These are phyloP conservation scores for Coprinopsis sp. DNA, from an alignment of 768 basidiomycete genomes.

Conservation along the genomic window DNA sequence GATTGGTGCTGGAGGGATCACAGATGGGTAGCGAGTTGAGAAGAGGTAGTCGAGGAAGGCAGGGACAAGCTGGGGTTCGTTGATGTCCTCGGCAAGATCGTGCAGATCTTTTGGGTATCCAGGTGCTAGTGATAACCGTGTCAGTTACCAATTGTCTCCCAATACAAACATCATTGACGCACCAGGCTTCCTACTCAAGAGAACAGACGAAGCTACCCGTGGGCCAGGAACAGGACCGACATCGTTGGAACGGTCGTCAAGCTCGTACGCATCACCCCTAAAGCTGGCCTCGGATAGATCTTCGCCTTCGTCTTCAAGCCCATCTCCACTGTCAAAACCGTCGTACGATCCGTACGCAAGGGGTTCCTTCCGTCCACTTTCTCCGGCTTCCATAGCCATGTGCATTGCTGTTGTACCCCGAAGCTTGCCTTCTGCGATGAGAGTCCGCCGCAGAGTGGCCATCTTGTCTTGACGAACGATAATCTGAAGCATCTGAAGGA, in stretches of 20 bases:
- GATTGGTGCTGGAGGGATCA: slow-evolving; percentile 3
- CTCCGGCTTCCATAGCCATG: neutral
- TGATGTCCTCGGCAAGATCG: slow-evolving; percentile 12
- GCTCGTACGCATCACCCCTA: slow-evolving; percentile 8
- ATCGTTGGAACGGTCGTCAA: neutral
- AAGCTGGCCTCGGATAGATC: neutral
- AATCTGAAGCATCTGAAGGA: slow-evolving; percentile 27
- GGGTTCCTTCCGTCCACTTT: too few species aligned
- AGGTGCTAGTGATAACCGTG: slow-evolving; percentile 8
- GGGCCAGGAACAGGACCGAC: slow-evolving; percentile 5
- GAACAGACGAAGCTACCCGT: slow-evolving; percentile 7
- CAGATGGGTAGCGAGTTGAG: slow-evolving; percentile 6
- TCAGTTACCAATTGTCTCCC: neutral
- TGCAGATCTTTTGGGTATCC: slow-evolving; percentile 15
- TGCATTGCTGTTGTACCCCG: slow-evolving; percentile 15
- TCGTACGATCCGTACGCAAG: too few species aligned
- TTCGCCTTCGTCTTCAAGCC: neutral
- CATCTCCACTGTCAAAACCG: too few species aligned
- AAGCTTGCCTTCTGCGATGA: slow-evolving; percentile 6
- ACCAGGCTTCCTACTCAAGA: slow-evolving; percentile 10
- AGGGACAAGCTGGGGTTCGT: slow-evolving; percentile 12
- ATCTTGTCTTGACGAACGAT: slow-evolving; percentile 25
- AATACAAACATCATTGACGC: neutral
- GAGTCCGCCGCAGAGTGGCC: slow-evolving; percentile 8
- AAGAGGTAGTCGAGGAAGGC: slow-evolving; percentile 18